Evolutionary conservation across 306 rosid species (phyloP), one percentile per base, ranked within the genome.

Genomic region (Acacia acuminata): DNA sequence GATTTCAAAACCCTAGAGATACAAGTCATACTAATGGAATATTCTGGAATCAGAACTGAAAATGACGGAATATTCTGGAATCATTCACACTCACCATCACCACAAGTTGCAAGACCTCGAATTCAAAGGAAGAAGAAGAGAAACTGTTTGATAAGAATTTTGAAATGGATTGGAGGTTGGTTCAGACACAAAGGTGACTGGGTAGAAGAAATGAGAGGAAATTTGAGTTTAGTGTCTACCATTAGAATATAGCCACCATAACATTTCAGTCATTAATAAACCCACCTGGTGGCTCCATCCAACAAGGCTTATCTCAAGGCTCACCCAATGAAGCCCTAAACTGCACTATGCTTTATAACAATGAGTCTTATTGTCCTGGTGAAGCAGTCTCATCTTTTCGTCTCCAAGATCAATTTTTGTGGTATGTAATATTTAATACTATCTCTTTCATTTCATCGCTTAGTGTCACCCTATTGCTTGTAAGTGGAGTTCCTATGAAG

Each of bases 1-100:
- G 76, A 75, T 60, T 66, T 81, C 24, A 65, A 64, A 65, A 48
- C 15, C 79, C 55, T 75, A 10, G 64, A 56, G n/a, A 75, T 81
- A 67, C 73, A 67, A 67, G 15, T 38, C 14, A 38, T 38, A 48
- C 0, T 38, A 14, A 38, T 67, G 15, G 43, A 67, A 19, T 1
- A 53, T 17, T 3, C 8, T 7, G 48, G 48, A 11, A 19, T 36
- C 25, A 40, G 12, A 56, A 19, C 12, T n/a, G 64, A 16, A 61
- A 25, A 25, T 4, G 25, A 61, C 17, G 6, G 36, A 61, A 61
- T 47, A 13, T 14, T 4, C 36, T 3, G 1, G 0, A 22, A 36
- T 61, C 67, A 20, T 10, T 25, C 67, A 24, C 67, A 24, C 16
- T 11, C 32, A 1, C 9, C 30, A 12, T 10, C 36, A 60, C 17